Base-by-base conservation (phyloP, 805 yeast species). In the Priceomyces haplophilus region DNA sequence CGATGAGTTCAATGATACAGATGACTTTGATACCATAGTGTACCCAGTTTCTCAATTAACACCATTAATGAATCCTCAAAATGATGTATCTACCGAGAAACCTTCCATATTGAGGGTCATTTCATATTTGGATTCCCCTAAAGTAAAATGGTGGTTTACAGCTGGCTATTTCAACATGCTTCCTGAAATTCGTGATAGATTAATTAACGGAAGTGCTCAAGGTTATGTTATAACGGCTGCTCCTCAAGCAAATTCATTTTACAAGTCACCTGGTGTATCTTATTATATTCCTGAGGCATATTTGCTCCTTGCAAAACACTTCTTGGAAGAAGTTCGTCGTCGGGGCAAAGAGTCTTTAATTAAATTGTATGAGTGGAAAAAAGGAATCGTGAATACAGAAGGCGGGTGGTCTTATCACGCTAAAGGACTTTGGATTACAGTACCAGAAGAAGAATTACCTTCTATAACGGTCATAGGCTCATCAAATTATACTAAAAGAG, bases 321-420 rank as follows among this genome's bases (percentile, higher is more conserved):
- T 93, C 52, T 61, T 88, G 31, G 67, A 75, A 50, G 75, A 73
- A 17, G 79, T 83, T 7, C 59, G 62, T 17, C 45, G 51, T 8
- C 53, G 63, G 23, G 69, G 73, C 1, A 75, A 72, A 52, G 65
- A 69, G 13, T 44, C 66, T 2, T 51, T 67, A 27, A 80, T 91
- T 23, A 62, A 66, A 15, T 66, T 93, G 29, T 73, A 72, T 43
- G 98, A 91, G 62, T 93, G 99, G 99, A 76, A 78, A 55, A 80
- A 78, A 38, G 99, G 99, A 1, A 69, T 80, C 2, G 96, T 88
- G 3, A 88, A 88, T 56, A 77, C 85, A 6, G 76, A 82, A 0
- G 76, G 72, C 21, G 99, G 99, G 1, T 91, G 99, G 98, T 87
- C 97, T 0, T 93, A 93, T 61, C 99, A 93, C 58, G 98, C 99